Percentiles rank a stretch among this genome's conserved stretches.
phyloP scores from a whole-genome alignment of 75 land plant species.

The Cryptomeria japonica region DNA sequence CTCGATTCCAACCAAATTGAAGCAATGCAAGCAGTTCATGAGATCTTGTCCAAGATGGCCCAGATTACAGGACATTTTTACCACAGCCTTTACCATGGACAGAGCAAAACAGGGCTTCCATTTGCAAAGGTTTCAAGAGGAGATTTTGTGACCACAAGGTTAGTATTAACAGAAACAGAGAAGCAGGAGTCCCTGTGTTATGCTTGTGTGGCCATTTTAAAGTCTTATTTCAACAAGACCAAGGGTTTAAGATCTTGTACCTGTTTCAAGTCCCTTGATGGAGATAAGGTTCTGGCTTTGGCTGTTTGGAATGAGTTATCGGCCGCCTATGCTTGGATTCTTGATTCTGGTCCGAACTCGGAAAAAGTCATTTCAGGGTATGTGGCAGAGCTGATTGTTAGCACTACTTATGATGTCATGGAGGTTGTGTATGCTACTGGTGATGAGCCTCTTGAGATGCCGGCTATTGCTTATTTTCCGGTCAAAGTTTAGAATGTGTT shows the following conservation, averaged over 20 bases:
- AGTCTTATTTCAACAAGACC: constrained; percentile 24
- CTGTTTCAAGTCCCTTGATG: constrained; percentile 27
- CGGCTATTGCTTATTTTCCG: neutral
- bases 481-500: no score
- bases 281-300: constrained; percentile 23
- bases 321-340: constrained; percentile 40
- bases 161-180: neutral
- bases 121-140: constrained; percentile 31
- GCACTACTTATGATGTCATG: constrained; percentile 37
- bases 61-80: constrained; percentile 18
- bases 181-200: constrained; percentile 28
- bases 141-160: constrained; percentile 26
- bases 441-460: constrained; percentile 5
- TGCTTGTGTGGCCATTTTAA: constrained; percentile 40
- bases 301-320: constrained; percentile 46
- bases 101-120: constrained; percentile 24
- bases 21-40: neutral
- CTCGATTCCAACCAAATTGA: no score
- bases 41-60: constrained; percentile 21
- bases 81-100: constrained; percentile 32
- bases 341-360: constrained; percentile 13
- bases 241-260: constrained; percentile 34
- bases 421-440: constrained; percentile 32
- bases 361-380: constrained; percentile 19
- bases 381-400: constrained; percentile 14